Evolutionary conservation across 169 alveolate species (phyloP).

Genomic region (Babesia caballi): DNA sequence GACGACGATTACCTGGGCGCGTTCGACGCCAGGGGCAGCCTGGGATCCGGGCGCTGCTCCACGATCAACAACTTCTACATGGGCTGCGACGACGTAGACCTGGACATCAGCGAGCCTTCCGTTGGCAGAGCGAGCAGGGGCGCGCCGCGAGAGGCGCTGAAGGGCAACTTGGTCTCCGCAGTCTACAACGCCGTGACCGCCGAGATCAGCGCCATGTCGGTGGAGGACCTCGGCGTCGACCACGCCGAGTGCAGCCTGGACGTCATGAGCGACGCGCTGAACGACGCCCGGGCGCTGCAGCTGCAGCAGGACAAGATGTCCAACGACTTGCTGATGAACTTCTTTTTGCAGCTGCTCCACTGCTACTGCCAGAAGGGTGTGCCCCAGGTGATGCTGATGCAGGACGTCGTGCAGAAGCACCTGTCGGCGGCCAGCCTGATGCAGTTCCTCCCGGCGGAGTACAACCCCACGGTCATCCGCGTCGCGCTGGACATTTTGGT

Average conservation of each 20-base stretch:
- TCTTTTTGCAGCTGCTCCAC: constrained; percentile 34
- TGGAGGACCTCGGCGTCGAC: constrained; percentile 15
- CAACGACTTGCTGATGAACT: constrained; percentile 29
- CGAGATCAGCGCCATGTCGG: constrained; percentile 1
- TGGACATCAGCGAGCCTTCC: neutral
- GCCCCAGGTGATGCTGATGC: constrained; percentile 38
- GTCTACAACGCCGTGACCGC: constrained; percentile 25
- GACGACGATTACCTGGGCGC: neutral
- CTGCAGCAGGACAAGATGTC: constrained; percentile 36
- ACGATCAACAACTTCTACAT: constrained; percentile 5
- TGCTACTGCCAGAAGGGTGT: constrained; percentile 36
- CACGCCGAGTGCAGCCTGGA: constrained; percentile 25
- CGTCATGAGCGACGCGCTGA: constrained; percentile 48
- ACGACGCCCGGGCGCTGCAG: constrained; percentile 52
- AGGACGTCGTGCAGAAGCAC: constrained; percentile 46
- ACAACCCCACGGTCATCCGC: constrained; percentile 24
- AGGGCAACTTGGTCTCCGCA: neutral
- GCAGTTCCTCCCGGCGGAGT: constrained; percentile 8
- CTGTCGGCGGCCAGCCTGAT: constrained; percentile 39
- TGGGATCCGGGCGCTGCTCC: neutral
- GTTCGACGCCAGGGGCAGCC: neutral
- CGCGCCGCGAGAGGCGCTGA: neutral
- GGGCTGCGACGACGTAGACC: neutral
- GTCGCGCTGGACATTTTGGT: constrained; percentile 17
- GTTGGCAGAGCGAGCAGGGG: neutral